Evolutionary conservation across 306 rosid species (phyloP).

Genomic region (Argentina anserina): DNA sequence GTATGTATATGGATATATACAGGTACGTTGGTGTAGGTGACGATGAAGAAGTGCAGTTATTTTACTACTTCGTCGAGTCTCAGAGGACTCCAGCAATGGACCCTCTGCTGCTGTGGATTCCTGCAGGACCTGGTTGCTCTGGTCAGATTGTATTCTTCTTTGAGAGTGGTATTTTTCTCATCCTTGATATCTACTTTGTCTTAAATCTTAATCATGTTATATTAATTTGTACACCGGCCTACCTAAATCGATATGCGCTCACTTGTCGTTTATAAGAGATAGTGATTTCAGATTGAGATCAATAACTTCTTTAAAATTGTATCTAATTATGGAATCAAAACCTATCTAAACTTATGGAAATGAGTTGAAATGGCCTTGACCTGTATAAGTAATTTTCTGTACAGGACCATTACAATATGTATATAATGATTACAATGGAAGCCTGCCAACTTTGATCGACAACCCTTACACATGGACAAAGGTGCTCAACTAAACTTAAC

Average conservation of each 20-base stretch:
- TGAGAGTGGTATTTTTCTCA: constrained; percentile 18
- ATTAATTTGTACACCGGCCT: too few relatives aligned
- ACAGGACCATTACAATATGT: constrained; percentile 10
- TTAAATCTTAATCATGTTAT: too few relatives aligned
- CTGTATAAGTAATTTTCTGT: not conserved
- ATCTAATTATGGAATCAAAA: not conserved
- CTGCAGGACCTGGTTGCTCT: constrained; percentile 25
- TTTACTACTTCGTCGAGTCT: constrained; percentile 21
- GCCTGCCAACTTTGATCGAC: constrained; percentile 20
- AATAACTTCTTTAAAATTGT: too few relatives aligned
- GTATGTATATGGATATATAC: not conserved
- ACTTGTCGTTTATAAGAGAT: too few relatives aligned
- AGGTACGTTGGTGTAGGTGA: constrained; percentile 25
- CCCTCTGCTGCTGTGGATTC: constrained; percentile 14
- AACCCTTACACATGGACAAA: constrained; percentile 23
- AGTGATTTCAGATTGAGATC: too few relatives aligned
- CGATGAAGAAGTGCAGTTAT: constrained; percentile 14
- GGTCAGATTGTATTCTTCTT: not conserved
- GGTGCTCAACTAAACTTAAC: not conserved
- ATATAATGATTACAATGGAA: constrained; percentile 19
- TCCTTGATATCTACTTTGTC: not conserved
- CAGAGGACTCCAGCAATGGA: constrained; percentile 16
- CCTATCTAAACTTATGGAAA: not conserved
- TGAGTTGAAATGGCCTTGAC: not conserved
- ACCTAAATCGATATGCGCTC: too few relatives aligned